These are phyloP conservation scores for Nigrospora osmanthi DNA, from an alignment of 2,329 filamentous ascomycete genomes.

Conservation along the genomic window DNA sequence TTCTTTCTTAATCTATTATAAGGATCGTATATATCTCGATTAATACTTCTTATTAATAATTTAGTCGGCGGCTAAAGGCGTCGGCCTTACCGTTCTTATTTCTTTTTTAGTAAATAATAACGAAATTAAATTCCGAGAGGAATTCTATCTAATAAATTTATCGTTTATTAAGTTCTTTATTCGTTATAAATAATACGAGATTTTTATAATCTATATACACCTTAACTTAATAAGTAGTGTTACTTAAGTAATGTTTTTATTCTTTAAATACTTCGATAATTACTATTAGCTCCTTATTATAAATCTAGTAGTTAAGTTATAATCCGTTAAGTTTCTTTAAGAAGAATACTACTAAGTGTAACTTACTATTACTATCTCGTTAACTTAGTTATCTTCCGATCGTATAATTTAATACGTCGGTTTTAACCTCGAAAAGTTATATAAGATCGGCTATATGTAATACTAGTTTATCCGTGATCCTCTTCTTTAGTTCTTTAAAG, in stretches of 20 bases:
- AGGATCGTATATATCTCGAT: not conserved
- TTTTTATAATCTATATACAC: conserved; percentile 12
- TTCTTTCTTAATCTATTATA: not conserved
- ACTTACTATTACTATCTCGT: conserved; percentile 1
- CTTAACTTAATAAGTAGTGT: conserved; percentile 5
- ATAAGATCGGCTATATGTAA: not conserved
- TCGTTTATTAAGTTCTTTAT: conserved; percentile 12
- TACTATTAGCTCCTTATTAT: conserved; percentile 25
- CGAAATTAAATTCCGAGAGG: not conserved
- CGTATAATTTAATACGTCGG: not conserved
- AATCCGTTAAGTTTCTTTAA: conserved; percentile 8
- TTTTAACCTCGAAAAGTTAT: not conserved
- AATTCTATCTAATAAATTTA: conserved; percentile 4
- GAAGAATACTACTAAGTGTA: conserved; percentile 7
- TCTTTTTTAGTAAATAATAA: conserved; percentile 2
- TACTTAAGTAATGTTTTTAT: conserved; percentile 12
- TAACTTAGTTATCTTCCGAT: conserved; percentile 3
- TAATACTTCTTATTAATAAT: not conserved
- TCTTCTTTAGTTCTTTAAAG: not conserved
- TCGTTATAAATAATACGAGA: conserved; percentile 14
- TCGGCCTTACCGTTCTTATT: not conserved
- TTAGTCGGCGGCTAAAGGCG: not conserved
- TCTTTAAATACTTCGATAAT: conserved; percentile 16
- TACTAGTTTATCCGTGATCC: not conserved
- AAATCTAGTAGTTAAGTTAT: conserved; percentile 22